Conservation (phyloP, 2,329 filamentous ascomycete species). For the Colletotrichum abscissum region DNA sequence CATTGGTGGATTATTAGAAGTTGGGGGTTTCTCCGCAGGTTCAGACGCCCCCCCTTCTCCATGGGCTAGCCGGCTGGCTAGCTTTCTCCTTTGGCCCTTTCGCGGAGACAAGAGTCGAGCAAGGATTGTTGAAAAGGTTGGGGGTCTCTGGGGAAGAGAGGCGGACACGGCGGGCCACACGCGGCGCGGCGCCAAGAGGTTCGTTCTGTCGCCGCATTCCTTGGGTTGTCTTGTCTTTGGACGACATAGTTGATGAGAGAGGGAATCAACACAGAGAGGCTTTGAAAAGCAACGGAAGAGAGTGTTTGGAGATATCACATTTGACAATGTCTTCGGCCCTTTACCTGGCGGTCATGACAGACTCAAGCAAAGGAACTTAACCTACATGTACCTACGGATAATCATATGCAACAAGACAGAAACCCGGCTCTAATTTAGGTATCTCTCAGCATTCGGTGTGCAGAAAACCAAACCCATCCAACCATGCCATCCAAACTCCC, state of each 20-base stretch:
- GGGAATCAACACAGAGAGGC: not conserved
- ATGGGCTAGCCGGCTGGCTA: not conserved
- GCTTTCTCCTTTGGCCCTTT: not conserved
- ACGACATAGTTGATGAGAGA: not conserved
- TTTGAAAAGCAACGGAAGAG: not conserved
- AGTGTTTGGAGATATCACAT: not conserved
- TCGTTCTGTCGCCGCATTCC: conserved; percentile 25
- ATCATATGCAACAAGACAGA: too few species aligned
- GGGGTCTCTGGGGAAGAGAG: conserved; percentile 15
- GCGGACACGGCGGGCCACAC: conserved; percentile 2
- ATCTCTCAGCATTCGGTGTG: not conserved
- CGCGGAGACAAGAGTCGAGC: not conserved
- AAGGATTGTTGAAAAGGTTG: conserved; percentile 12
- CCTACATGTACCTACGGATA: not conserved
- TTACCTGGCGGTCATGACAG: not conserved
- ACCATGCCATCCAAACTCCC: conserved; percentile 7
- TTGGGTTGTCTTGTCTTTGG: conserved; percentile 22
- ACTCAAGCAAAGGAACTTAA: not conserved
- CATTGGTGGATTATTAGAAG: conserved; percentile 29
- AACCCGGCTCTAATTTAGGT: too few species aligned
- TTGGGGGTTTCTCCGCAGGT: conserved; percentile 30
- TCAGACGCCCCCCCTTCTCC: not conserved
- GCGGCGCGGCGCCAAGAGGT: conserved; percentile 24
- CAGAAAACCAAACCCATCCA: not conserved
- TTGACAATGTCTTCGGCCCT: not conserved